phyloP scores from a whole-genome alignment of 257 asterid genomes.

The Solanum raphanifolium region DNA sequence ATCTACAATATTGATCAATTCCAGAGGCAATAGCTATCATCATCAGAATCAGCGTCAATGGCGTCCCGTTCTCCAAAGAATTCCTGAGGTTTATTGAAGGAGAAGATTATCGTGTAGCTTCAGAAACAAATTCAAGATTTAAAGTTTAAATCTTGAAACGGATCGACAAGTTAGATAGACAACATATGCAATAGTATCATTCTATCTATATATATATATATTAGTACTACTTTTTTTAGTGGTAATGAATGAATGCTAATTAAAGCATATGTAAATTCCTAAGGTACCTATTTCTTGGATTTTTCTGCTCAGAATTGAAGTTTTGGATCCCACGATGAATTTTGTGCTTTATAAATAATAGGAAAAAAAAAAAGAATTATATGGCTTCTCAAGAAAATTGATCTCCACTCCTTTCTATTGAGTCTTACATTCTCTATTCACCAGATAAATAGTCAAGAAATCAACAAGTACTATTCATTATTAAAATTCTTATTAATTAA shows the following conservation, averaged over 20 bases:
- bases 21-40: not conserved
- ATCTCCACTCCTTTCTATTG: not conserved
- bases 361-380: not conserved
- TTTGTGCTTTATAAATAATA: not conserved
- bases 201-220: no score
- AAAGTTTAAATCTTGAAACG: not conserved
- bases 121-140: not conserved
- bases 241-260: not conserved
- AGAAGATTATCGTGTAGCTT: not conserved
- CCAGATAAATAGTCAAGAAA: not conserved
- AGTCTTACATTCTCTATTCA: not conserved
- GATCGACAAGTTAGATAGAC: not conserved
- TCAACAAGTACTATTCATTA: not conserved
- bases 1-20: conserved; percentile 16
- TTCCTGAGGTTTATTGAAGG: conserved; percentile 29
- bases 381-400: not conserved
- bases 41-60: conserved; percentile 14
- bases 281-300: not conserved
- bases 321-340: not conserved
- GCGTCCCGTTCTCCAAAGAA: conserved; percentile 42
- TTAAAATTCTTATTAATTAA: not conserved
- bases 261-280: not conserved
- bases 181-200: not conserved
- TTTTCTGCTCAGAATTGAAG: not conserved
- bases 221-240: not conserved